Conservation (phyloP, 2,329 filamentous ascomycete species). For the Arachnopeziza araneosa region DNA sequence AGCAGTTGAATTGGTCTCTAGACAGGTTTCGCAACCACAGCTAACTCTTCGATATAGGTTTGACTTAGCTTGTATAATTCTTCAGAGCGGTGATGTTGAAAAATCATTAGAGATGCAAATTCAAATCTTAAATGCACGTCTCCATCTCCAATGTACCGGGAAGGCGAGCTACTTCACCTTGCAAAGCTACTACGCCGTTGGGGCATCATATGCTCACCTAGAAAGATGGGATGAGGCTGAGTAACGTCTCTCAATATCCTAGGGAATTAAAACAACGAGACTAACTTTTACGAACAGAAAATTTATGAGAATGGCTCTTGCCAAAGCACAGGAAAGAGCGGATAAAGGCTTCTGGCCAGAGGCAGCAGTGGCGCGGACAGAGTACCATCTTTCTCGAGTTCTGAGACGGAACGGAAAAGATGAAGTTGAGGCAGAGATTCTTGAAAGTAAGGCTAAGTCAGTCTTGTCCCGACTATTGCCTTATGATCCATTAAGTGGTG, state of each 20-base stretch:
- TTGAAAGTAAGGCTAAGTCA: neutral
- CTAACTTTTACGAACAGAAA: neutral
- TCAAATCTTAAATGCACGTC: conserved; percentile 8
- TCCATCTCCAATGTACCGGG: conserved; percentile 6
- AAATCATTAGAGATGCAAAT: conserved; percentile 13
- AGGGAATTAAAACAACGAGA: too few relatives aligned
- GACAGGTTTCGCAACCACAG: conserved; percentile 1
- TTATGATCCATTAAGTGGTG: conserved; percentile 4
- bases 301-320: conserved; percentile 4
- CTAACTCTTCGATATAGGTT: conserved; percentile 15
- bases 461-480: conserved; percentile 3
- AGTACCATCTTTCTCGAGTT: conserved; percentile 9
- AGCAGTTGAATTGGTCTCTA: conserved; percentile 9
- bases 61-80: conserved; percentile 16
- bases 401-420: neutral
- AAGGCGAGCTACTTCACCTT: conserved; percentile 16
- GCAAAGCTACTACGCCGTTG: conserved; percentile 18
- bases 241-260: conserved; percentile 5
- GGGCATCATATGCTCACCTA: conserved; percentile 13
- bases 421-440: neutral
- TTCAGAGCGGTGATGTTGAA: conserved; percentile 14
- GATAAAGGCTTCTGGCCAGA: conserved; percentile 9
- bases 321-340: conserved; percentile 3
- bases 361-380: conserved; percentile 5
- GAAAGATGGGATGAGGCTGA: conserved; percentile 13